A percentile compares a stretch with the other conserved stretches of the same genome.
phyloP scores from a whole-genome alignment of 2,329 filamentous ascomycete species.

The Colletotrichum scovillei region DNA sequence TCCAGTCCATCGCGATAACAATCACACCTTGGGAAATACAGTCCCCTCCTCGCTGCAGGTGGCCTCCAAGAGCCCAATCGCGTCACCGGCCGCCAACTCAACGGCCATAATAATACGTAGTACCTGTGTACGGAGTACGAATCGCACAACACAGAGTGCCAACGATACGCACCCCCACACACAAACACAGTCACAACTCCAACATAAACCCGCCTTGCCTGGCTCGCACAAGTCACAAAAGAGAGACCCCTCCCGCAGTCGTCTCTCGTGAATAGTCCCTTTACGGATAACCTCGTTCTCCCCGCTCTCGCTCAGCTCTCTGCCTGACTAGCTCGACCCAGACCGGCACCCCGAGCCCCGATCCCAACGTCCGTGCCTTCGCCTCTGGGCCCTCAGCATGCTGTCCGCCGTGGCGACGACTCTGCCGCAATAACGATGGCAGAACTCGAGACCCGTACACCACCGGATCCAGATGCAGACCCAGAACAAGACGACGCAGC shows the following conservation, averaged over 20 bases:
- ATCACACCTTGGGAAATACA: neutral
- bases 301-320: conserved; percentile 1
- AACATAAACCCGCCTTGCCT: conserved; percentile 20
- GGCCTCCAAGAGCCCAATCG: conserved; percentile 8
- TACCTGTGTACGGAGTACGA: no score
- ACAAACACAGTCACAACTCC: neutral
- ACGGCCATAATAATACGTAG: neutral
- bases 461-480: neutral
- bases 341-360: neutral
- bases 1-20: conserved; percentile 5
- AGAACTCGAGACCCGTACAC: conserved; percentile 16
- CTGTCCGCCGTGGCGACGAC: conserved; percentile 19
- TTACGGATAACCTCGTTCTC: conserved; percentile 18
- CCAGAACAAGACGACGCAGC: neutral
- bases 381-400: conserved; percentile 28
- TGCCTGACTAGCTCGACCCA: neutral
- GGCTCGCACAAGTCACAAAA: conserved; percentile 13
- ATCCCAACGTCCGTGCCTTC: conserved; percentile 1
- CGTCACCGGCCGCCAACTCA: conserved; percentile 11
- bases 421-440: conserved; percentile 35
- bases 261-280: neutral
- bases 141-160: neutral
- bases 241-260: neutral
- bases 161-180: neutral
- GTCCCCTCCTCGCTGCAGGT: conserved; percentile 1